A percentile compares a stretch with the other conserved stretches of the same genome.
phyloP scores from a whole-genome alignment of 129 eudicot species.

The Flaveria robusta region DNA sequence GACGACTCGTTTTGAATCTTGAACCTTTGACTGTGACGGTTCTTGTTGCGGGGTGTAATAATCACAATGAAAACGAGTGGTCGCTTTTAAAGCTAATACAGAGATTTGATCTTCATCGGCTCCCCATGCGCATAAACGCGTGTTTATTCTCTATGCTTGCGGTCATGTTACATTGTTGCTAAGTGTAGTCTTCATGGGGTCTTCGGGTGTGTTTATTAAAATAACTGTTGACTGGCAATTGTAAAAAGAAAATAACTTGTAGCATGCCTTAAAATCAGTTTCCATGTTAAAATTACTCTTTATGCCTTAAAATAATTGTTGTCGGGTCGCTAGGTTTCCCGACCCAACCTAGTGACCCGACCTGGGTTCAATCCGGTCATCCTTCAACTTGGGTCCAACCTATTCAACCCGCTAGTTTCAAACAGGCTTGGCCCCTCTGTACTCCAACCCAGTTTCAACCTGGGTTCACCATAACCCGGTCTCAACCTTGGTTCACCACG shows the following conservation, averaged over 20 bases:
- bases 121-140: not conserved
- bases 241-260: not conserved
- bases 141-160: not conserved
- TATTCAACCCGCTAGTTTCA: too few species aligned
- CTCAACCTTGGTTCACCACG: too few species aligned
- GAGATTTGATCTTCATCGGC: not conserved
- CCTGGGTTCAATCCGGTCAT: too few species aligned
- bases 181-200: not conserved
- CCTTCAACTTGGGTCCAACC: too few species aligned
- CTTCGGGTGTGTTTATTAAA: not conserved
- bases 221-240: not conserved
- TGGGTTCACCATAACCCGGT: too few species aligned
- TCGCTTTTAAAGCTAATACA: not conserved
- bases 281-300: too few species aligned
- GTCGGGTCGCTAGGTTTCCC: too few species aligned
- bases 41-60: slow-evolving; percentile 1
- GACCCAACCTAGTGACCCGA: too few species aligned
- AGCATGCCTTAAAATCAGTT: too few species aligned
- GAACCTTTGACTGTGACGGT: not conserved
- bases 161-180: not conserved
- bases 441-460: too few species aligned
- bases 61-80: slow-evolving; percentile 6
- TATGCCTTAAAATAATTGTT: too few species aligned
- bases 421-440: too few species aligned
- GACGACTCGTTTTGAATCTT: not conserved